Percentiles rank a stretch among this genome's conserved stretches.
These are phyloP conservation scores for Populus euphratica DNA, from an alignment of 345 rosid genomes.

Conservation along the genomic window DNA sequence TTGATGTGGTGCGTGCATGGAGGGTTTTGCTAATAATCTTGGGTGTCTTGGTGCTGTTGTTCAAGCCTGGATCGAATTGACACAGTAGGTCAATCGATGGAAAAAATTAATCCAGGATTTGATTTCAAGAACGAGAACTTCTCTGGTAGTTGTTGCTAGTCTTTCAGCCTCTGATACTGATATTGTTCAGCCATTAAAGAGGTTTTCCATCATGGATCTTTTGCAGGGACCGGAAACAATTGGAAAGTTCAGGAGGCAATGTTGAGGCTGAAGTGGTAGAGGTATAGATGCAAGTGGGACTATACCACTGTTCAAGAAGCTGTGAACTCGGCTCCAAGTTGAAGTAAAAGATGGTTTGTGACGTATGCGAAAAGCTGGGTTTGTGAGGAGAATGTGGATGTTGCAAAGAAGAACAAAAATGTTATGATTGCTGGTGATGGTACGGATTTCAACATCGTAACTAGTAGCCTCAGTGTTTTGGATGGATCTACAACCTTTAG, in stretches of 20 bases:
- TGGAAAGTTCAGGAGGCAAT: neutral
- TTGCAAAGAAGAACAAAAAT: slow-evolving; percentile 21
- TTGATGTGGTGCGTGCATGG: too few relatives aligned
- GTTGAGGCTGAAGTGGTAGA: slow-evolving; percentile 3
- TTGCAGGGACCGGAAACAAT: neutral
- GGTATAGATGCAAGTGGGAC: slow-evolving; percentile 17
- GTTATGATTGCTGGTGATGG: slow-evolving; percentile 23
- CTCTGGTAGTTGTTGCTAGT: slow-evolving; percentile 5
- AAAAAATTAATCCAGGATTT: neutral
- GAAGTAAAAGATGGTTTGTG: slow-evolving; percentile 4
- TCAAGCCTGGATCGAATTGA: slow-evolving; percentile 7
- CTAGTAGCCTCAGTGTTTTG: slow-evolving; percentile 16
- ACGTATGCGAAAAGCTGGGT: slow-evolving; percentile 11
- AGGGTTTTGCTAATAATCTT: too few relatives aligned
- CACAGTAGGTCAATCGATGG: neutral
- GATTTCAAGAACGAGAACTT: slow-evolving; percentile 12
- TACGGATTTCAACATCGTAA: slow-evolving; percentile 13
- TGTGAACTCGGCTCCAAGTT: slow-evolving; percentile 2
- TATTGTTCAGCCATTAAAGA: neutral
- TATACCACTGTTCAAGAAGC: slow-evolving; percentile 15
- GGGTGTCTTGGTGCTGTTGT: slow-evolving; percentile 5
- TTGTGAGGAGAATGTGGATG: slow-evolving; percentile 18
- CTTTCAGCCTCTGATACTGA: neutral
- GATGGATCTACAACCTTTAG: slow-evolving; percentile 23
- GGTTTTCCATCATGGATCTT: slow-evolving; percentile 3